A percentile compares a stretch with the other conserved stretches of the same genome.
Evolutionary conservation across 2,329 filamentous ascomycete species (phyloP).

Genomic region (Setomelanomma holmii): DNA sequence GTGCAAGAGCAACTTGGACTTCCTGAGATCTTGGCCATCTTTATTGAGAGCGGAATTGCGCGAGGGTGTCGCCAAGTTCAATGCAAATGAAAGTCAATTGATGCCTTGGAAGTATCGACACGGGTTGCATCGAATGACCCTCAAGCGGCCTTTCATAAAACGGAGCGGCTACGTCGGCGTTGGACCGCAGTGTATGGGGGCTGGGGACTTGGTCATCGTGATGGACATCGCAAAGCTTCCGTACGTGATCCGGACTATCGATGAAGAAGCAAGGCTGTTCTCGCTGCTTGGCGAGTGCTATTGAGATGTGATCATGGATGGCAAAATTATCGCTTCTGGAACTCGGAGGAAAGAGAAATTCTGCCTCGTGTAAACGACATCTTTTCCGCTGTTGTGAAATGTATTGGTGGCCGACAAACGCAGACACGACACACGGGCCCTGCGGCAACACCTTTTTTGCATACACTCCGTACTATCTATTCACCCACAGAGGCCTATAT

Average conservation of each 20-base stretch:
- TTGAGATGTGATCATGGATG: constrained; percentile 3
- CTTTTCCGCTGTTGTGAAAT: too few relatives aligned
- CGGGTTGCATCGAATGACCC: not conserved
- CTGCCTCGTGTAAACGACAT: not conserved
- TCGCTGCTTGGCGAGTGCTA: constrained; percentile 1
- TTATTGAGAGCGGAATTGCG: not conserved
- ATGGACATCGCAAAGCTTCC: not conserved
- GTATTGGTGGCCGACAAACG: not conserved
- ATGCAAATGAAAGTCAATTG: too few relatives aligned
- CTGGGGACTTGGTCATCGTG: not conserved
- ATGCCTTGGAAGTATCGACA: not conserved
- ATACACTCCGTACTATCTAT: too few relatives aligned
- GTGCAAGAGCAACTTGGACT: not conserved
- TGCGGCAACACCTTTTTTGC: too few relatives aligned
- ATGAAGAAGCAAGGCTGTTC: not conserved
- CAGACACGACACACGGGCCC: too few relatives aligned
- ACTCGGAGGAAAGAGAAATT: not conserved
- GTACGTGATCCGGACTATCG: not conserved
- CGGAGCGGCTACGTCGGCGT: not conserved
- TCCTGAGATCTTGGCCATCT: not conserved
- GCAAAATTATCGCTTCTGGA: constrained; percentile 2
- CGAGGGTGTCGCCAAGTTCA: not conserved
- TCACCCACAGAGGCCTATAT: too few relatives aligned
- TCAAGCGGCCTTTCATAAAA: not conserved
- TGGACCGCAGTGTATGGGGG: not conserved